Evolutionary conservation across 441 rosid genomes (phyloP), one percentile per base, ranked within the genome.

Genomic region (Pelargonium fulgidum): DNA sequence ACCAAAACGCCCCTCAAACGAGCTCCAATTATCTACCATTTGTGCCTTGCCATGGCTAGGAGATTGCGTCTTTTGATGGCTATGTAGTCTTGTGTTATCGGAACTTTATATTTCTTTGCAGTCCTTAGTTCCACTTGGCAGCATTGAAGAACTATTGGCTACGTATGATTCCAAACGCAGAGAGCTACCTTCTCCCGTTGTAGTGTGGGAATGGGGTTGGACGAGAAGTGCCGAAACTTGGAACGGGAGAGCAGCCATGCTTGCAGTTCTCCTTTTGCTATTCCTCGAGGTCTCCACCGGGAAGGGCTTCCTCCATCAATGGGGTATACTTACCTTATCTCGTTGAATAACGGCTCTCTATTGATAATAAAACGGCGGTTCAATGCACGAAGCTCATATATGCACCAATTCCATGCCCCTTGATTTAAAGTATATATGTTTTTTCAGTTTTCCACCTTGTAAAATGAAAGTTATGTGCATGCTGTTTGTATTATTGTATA

Each of bases 171-270:
- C 96, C 44, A 89, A 88, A 70, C 92, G 97, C 13, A 79, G 88
- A 47, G 97, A 86, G 79, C 83, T 94, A 58, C 99, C 96, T 41
- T 82, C 99, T 0, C 99, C 96, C 0, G 99, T 94, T 77, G 86
- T 85, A 0, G 76, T 94, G 63, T 94, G 99, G 99, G 97, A 94
- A 81, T 91, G 97, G 99, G 97, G 99, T 73, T 94, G 97, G 97
- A 94, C 97, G 4, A 90, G 78, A 83, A 94, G 99, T 79, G 99
- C 99, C 0, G 99, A 94, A 77, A 94, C 99, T 47, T 92, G 99
- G 99, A 94, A 94, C 14, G 97, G 97, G 67, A 82, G 99, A 82
- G 97, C 99, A 19, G 99, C 99, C 66, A 91, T 94, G 99, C 79
- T 94, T 67, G 97, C 96, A 7, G 97, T 92, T 73, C 79, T 94